Conservation (phyloP, 2,329 filamentous ascomycete genomes). For the Periconia macrospinosa region DNA sequence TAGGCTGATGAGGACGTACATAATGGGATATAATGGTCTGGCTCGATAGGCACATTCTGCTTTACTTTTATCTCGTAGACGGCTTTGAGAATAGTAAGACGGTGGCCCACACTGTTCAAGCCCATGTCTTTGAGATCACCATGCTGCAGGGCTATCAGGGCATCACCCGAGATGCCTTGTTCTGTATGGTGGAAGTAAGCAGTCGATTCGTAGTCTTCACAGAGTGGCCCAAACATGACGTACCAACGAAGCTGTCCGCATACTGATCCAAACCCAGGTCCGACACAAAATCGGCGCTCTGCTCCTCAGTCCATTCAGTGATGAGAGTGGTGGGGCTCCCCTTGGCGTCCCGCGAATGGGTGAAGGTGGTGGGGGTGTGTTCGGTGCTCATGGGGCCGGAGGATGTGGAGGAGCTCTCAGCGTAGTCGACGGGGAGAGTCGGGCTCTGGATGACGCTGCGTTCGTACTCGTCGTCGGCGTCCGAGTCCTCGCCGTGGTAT, state of each 20-base stretch:
- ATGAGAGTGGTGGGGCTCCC: conserved; percentile 74
- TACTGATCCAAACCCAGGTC: conserved; percentile 82
- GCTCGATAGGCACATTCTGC: conserved; percentile 87
- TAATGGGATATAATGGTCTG: conserved; percentile 89
- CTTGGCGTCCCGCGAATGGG: conserved; percentile 64
- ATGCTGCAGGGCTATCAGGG: conserved; percentile 83
- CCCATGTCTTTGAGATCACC: conserved; percentile 96
- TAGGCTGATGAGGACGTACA: conserved; percentile 61
- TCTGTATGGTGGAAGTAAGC: conserved; percentile 56
- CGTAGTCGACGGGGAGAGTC: conserved; percentile 63
- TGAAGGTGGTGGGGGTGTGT: conserved; percentile 79
- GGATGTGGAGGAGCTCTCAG: conserved; percentile 68
- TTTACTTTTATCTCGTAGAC: conserved; percentile 96
- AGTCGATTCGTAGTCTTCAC: background rate
- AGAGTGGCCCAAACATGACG: conserved; percentile 36
- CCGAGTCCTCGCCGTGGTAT: conserved; percentile 66
- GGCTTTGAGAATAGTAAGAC: conserved; percentile 90
- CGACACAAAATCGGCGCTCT: conserved; percentile 86
- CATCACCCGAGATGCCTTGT: conserved; percentile 92
- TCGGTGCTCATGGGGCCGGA: conserved; percentile 71
- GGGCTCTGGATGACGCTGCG: conserved; percentile 67
- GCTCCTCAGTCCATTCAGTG: conserved; percentile 79
- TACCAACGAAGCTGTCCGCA: conserved; percentile 80
- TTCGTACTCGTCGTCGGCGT: conserved; percentile 84
- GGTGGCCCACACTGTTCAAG: conserved; percentile 87